These are phyloP conservation scores for Chrysanthemum makinoi DNA, from an alignment of 129 eudicot genomes.

Conservation along the genomic window DNA sequence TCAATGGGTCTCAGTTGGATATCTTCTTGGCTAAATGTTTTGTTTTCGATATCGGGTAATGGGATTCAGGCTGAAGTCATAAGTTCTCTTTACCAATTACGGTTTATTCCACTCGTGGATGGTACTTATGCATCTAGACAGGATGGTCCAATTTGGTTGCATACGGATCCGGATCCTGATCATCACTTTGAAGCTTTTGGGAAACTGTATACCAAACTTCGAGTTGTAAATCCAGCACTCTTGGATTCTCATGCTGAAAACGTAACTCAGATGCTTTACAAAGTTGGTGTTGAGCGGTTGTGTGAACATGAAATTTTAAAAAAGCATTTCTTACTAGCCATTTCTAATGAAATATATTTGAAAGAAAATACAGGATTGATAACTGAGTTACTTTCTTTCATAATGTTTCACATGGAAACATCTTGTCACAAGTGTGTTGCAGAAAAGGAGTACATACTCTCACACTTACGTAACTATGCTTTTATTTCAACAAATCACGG, in stretches of 20 bases:
- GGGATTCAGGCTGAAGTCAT: constrained; percentile 41
- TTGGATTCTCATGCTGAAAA: constrained; percentile 30
- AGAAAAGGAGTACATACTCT: constrained; percentile 49
- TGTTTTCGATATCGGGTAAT: constrained; percentile 40
- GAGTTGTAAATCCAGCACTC: constrained; percentile 57
- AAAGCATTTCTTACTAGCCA: constrained; percentile 56
- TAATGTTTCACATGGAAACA: constrained; percentile 65
- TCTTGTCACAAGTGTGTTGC: constrained; percentile 47
- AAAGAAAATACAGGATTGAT: constrained; percentile 32
- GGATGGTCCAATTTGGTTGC: constrained; percentile 70
- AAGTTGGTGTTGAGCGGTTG: constrained; percentile 62
- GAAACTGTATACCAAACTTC: constrained; percentile 45
- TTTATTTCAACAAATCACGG: constrained; percentile 67
- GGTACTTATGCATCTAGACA: constrained; percentile 51
- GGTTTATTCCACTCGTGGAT: constrained; percentile 70
- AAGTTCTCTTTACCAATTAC: constrained; percentile 36
- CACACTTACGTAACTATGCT: constrained; percentile 50
- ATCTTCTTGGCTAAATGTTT: constrained; percentile 55
- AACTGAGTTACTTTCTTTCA: constrained; percentile 59
- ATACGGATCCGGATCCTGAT: constrained; percentile 40
- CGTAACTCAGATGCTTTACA: constrained; percentile 51
- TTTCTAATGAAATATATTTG: constrained; percentile 41
- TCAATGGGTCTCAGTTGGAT: constrained; percentile 66
- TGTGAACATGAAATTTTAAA: constrained; percentile 70
- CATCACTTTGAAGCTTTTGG: constrained; percentile 51